Evolutionary conservation across 768 basidiomycete species (phyloP).

Genomic region (Panaeolus cyanescens): DNA sequence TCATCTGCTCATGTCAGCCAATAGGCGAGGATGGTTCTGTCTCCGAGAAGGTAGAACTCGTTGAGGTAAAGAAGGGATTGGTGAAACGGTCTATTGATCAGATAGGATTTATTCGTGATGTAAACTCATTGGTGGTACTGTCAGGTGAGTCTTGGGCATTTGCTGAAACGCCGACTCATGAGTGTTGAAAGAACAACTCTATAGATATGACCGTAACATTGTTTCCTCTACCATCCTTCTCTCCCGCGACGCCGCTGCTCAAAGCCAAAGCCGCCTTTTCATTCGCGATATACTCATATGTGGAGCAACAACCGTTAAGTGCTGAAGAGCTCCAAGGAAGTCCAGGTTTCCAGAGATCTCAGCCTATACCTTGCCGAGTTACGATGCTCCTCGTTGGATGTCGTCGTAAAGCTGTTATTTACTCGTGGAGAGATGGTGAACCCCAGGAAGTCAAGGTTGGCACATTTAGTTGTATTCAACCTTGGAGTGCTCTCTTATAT

Average conservation of each 20-base stretch:
- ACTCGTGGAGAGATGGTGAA: conserved; percentile 86
- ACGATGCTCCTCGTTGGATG: conserved; percentile 86
- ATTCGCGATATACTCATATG: conserved; percentile 70
- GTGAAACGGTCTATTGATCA: conserved; percentile 81
- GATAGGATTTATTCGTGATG: conserved; percentile 80
- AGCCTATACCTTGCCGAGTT: conserved; percentile 64
- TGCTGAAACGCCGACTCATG: not conserved
- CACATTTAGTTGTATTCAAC: not conserved
- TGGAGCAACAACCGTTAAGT: conserved; percentile 44
- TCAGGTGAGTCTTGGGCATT: conserved; percentile 60
- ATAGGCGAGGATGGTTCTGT: conserved; percentile 25
- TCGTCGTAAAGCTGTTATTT: conserved; percentile 79
- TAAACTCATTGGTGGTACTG: conserved; percentile 83
- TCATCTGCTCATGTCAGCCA: conserved; percentile 6
- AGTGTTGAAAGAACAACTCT: not conserved
- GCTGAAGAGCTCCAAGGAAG: conserved; percentile 23
- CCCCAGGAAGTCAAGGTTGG: conserved; percentile 70
- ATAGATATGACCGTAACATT: conserved; percentile 75
- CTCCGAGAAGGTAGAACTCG: conserved; percentile 37
- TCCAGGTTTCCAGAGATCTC: conserved; percentile 31
- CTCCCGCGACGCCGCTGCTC: conserved; percentile 68
- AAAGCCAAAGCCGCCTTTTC: conserved; percentile 84
- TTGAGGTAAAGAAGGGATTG: conserved; percentile 69
- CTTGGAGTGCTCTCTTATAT: not conserved
- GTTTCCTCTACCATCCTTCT: conserved; percentile 72